phyloP scores from a whole-genome alignment of 495 filamentous ascomycete species.

The Chaetomium tenue region DNA sequence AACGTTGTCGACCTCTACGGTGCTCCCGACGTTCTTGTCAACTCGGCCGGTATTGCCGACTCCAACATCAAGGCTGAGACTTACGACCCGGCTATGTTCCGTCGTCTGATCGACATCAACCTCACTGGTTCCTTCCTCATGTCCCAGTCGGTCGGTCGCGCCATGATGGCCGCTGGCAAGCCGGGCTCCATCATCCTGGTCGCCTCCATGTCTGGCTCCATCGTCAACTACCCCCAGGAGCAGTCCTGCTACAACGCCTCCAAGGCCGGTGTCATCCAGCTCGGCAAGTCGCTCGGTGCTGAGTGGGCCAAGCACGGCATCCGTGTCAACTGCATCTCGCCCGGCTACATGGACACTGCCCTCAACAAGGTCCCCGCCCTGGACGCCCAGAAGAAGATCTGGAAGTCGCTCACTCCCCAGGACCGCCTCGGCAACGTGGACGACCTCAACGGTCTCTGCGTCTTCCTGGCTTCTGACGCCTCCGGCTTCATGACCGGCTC shows the following conservation, averaged over 20 bases:
- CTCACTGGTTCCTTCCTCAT: slow-evolving; percentile 69
- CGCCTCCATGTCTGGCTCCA: slow-evolving; percentile 72
- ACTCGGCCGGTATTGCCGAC: slow-evolving; percentile 82
- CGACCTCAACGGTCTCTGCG: slow-evolving; percentile 75
- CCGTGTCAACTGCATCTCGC: slow-evolving; percentile 75
- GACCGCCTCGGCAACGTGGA: slow-evolving; percentile 67
- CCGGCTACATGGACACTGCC: slow-evolving; percentile 79
- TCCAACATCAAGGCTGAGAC: slow-evolving; percentile 56
- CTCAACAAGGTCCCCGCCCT: slow-evolving; percentile 70
- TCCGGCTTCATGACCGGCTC: slow-evolving; percentile 75
- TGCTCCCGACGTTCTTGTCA: slow-evolving; percentile 70
- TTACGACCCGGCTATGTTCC: slow-evolving; percentile 64
- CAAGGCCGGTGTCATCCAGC: slow-evolving; percentile 74
- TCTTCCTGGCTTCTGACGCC: slow-evolving; percentile 73
- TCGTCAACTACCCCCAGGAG: slow-evolving; percentile 79
- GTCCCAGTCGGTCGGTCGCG: slow-evolving; percentile 60
- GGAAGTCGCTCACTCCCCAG: slow-evolving; percentile 72
- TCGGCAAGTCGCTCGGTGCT: slow-evolving; percentile 73
- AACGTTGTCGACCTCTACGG: slow-evolving; percentile 60
- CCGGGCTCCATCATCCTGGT: slow-evolving; percentile 71
- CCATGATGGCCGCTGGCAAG: slow-evolving; percentile 63
- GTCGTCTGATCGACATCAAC: slow-evolving; percentile 73
- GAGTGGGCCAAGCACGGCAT: slow-evolving; percentile 75
- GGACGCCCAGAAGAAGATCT: slow-evolving; percentile 75
- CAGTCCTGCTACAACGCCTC: slow-evolving; percentile 78